These are phyloP conservation scores for Plasmodium falciparum DNA, from an alignment of 169 alveolate species.

Conservation along the genomic window DNA sequence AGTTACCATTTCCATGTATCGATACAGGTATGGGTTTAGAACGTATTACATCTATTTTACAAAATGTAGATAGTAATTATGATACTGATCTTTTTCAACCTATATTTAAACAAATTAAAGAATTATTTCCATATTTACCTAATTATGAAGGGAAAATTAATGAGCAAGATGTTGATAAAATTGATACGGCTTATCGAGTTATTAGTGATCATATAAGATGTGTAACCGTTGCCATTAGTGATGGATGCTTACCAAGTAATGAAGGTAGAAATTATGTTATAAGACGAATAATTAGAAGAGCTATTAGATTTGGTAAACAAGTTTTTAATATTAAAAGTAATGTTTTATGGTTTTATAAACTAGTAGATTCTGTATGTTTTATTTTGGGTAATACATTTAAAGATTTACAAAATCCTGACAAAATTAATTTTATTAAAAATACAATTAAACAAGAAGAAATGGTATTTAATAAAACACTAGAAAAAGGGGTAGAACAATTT, in stretches of 20 bases:
- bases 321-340: conserved; percentile 80
- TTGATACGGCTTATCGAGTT: conserved; percentile 95
- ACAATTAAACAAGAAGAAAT: conserved; percentile 90
- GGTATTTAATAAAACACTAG: conserved; percentile 90
- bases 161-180: conserved; percentile 83
- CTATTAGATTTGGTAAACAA: conserved; percentile 91
- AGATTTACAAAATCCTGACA: conserved; percentile 87
- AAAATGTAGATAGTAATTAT: conserved; percentile 91
- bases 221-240: conserved; percentile 93
- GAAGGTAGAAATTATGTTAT: conserved; percentile 95
- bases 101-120: conserved; percentile 88
- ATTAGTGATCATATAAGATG: conserved; percentile 95
- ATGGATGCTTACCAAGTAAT: conserved; percentile 94
- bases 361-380: conserved; percentile 89
- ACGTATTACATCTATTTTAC: conserved; percentile 92
- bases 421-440: conserved; percentile 86
- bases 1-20: conserved; percentile 93
- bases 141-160: conserved; percentile 91
- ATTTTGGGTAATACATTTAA: conserved; percentile 87
- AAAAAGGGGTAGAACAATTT: conserved; percentile 89
- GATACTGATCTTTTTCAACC: conserved; percentile 94
- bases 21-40: conserved; percentile 97
- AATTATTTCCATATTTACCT: conserved; percentile 83
- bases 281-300: conserved; percentile 93
- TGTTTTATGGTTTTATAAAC: conserved; percentile 90